phyloP scores from a whole-genome alignment of 2,329 filamentous ascomycete species.

The Apiospora marii region DNA sequence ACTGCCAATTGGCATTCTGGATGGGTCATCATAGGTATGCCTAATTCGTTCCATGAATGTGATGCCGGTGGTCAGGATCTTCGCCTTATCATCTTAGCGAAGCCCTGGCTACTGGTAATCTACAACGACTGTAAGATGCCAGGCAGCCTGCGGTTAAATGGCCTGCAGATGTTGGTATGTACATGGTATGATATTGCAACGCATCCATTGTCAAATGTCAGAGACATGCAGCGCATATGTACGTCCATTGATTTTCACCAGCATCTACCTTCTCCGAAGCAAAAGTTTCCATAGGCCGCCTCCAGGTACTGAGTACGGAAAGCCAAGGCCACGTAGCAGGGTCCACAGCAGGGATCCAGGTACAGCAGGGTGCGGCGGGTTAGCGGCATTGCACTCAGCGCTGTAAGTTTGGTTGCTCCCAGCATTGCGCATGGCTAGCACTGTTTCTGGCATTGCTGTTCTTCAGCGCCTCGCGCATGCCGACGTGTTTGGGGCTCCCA shows the following conservation, averaged over 20 bases:
- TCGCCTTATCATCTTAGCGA: not conserved
- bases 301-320: not conserved
- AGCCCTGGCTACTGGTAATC: not conserved
- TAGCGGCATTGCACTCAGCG: conserved; percentile 4
- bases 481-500: not conserved
- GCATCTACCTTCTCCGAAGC: not conserved
- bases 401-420: conserved; percentile 14
- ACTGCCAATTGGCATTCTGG: not conserved
- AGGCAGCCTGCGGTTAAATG: not conserved
- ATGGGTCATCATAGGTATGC: not conserved
- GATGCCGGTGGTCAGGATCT: not conserved
- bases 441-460: not conserved
- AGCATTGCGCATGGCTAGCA: not conserved
- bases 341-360: conserved; percentile 5
- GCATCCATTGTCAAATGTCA: not conserved
- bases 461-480: not conserved
- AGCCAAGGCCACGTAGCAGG: conserved; percentile 17
- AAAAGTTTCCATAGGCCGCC: not conserved
- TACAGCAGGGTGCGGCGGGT: not conserved
- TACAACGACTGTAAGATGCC: not conserved
- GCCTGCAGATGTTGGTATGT: not conserved
- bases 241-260: not conserved
- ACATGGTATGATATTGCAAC: too few species aligned
- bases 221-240: not conserved
- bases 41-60: not conserved